Base-by-base conservation (phyloP, 2,329 filamentous ascomycete species). In the Sclerotinia borealis region DNA sequence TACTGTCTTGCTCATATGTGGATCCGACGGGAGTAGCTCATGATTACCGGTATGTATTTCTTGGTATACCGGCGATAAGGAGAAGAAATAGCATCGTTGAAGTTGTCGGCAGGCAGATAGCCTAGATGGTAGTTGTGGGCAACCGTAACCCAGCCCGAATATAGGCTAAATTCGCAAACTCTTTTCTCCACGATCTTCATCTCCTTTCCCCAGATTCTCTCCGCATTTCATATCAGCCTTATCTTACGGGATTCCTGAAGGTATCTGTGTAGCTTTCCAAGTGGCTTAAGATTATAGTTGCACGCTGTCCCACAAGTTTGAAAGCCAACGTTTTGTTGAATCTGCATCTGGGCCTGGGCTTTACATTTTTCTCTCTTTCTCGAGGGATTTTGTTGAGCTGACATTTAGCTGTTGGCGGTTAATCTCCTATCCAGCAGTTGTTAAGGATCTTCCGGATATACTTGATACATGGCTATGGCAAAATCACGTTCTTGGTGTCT, bases 141-240 rank as follows among this genome's bases (percentile, higher is more conserved):
- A 59, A 19, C 29, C 29, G 55, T 59, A 36, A 27, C 19, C 13
- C 27, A 15, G n/a, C n/a, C 29, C 17, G 6, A 34, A 17, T 31
- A 27, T 49, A 59, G 56, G 56, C 56, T 59, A 59, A 59, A 59
- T 31, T 27, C 9, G 22, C 39, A 22, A 25, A 45, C 39, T 19
- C 27, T n/a, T 34, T 56, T 58, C 37, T 45, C 39, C 54, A 45
- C 39, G 22, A 45, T 19, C 19, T 45, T 45, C 13, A 25, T 58
- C 36, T 58, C 37, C n/a, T n/a, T 58, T 43, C 56, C 56, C 56
- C 56, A 59, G 31, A 50, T 37, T 50, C 55, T 41, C 54, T 49
- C 56, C 43, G 22, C 56, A 59, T 49, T 37, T 49, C 56, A 36
- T 36, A 15, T n/a, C 29, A 49, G 22, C 43, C 55, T 37, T n/a